Evolutionary conservation across 768 basidiomycete genomes (phyloP).

Genomic region (Vararia minispora): DNA sequence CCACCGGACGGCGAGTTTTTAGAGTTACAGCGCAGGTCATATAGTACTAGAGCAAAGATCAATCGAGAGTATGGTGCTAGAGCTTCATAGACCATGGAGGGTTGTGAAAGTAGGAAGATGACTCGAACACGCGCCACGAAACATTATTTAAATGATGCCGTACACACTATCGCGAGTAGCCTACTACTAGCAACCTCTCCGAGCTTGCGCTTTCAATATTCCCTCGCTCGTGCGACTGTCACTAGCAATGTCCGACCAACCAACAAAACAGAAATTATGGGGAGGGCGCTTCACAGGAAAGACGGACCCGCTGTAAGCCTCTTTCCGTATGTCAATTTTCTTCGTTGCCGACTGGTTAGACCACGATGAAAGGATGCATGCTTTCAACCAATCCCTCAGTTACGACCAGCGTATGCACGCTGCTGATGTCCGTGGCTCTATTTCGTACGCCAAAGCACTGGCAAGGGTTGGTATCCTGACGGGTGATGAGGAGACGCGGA

Average conservation of each 20-base stretch:
- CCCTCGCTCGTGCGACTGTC: too few species aligned
- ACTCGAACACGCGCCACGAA: too few species aligned
- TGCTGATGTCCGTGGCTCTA: slow-evolving; percentile 87
- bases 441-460: slow-evolving; percentile 89
- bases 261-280: slow-evolving; percentile 70
- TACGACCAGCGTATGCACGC: slow-evolving; percentile 94
- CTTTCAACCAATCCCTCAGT: slow-evolving; percentile 90
- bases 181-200: too few species aligned
- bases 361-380: slow-evolving; percentile 66
- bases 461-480: slow-evolving; percentile 73
- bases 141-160: too few species aligned
- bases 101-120: too few species aligned
- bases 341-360: slow-evolving; percentile 10
- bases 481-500: slow-evolving; percentile 57
- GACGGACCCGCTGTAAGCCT: slow-evolving; percentile 72
- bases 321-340: not conserved
- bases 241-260: slow-evolving; percentile 25
- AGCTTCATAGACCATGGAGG: too few species aligned
- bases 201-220: too few species aligned
- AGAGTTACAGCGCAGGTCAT: too few species aligned
- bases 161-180: too few species aligned
- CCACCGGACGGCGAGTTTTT: too few species aligned
- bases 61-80: too few species aligned
- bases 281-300: slow-evolving; percentile 80
- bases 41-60: too few species aligned